Percentiles rank a stretch among this genome's conserved stretches.
phyloP scores from a whole-genome alignment of 352 stramenopile species.

The Globisporangium viniferum region DNA sequence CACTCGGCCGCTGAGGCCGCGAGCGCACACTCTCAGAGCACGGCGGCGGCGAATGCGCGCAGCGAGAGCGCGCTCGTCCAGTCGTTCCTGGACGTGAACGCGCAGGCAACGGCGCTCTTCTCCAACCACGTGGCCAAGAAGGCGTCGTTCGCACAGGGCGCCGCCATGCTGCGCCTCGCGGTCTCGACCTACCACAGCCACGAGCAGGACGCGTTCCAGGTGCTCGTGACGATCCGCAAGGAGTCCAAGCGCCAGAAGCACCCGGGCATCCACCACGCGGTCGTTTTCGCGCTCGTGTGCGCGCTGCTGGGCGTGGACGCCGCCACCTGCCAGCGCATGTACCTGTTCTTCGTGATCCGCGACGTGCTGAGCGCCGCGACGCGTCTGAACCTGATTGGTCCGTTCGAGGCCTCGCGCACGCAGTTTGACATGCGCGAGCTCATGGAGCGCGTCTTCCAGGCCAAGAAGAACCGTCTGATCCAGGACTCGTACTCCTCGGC shows the following conservation, averaged over 20 bases:
- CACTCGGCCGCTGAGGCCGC: constrained; percentile 15
- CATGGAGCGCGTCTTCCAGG: constrained; percentile 53
- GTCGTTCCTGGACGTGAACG: constrained; percentile 49
- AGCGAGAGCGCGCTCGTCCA: constrained; percentile 25
- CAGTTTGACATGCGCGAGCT: constrained; percentile 52
- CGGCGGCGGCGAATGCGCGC: neutral
- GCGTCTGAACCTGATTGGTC: constrained; percentile 75
- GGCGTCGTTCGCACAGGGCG: constrained; percentile 69
- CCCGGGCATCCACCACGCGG: constrained; percentile 54
- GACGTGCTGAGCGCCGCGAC: constrained; percentile 77
- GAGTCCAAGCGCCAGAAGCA: constrained; percentile 49
- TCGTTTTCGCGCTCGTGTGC: constrained; percentile 69
- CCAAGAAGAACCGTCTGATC: constrained; percentile 64
- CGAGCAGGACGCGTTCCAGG: constrained; percentile 24
- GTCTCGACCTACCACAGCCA: constrained; percentile 46
- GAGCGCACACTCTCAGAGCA: neutral
- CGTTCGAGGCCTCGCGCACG: constrained; percentile 63
- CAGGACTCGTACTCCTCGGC: constrained; percentile 74
- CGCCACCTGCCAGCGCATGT: constrained; percentile 65
- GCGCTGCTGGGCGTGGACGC: constrained; percentile 43
- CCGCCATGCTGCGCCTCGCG: constrained; percentile 63
- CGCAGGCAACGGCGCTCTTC: constrained; percentile 45
- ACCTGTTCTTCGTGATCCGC: constrained; percentile 71
- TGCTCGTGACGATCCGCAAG: constrained; percentile 46
- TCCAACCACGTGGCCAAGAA: constrained; percentile 82